phyloP scores from a whole-genome alignment of 2,329 filamentous ascomycete species.

The Colletotrichum sansevieriae region DNA sequence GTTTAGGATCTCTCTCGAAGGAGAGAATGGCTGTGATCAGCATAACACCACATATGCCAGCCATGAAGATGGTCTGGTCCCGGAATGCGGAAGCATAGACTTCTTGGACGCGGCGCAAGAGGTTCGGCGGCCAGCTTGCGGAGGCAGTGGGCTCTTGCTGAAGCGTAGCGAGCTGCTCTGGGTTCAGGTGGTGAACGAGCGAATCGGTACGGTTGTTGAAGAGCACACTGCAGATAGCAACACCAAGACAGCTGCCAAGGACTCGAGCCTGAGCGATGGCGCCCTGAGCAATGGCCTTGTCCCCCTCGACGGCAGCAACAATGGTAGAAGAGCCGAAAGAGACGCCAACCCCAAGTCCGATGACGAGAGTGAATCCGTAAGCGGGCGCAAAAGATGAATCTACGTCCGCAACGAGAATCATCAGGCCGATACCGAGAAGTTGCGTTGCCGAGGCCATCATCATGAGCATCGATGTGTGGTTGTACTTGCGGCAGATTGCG shows the following conservation, averaged over 20 bases:
- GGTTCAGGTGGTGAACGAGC: constrained; percentile 53
- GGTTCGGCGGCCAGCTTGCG: constrained; percentile 50
- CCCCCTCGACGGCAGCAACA: constrained; percentile 66
- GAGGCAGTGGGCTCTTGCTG: constrained; percentile 59
- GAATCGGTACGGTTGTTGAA: constrained; percentile 62
- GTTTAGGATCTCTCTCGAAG: constrained; percentile 57
- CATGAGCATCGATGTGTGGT: constrained; percentile 66
- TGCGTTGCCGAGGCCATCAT: constrained; percentile 64
- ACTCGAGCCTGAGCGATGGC: constrained; percentile 71
- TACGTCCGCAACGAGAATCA: constrained; percentile 57
- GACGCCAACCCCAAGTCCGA: constrained; percentile 71
- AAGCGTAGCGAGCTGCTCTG: constrained; percentile 55
- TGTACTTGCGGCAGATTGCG: constrained; percentile 64
- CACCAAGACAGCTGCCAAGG: constrained; percentile 70
- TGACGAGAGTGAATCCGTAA: constrained; percentile 68
- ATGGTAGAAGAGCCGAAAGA: constrained; percentile 70
- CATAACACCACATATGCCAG: constrained; percentile 58
- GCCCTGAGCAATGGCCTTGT: constrained; percentile 70
- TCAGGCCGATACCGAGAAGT: constrained; percentile 63
- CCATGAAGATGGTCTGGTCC: constrained; percentile 61
- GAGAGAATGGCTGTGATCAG: constrained; percentile 59
- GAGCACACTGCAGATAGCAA: constrained; percentile 70
- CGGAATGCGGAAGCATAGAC: constrained; percentile 62
- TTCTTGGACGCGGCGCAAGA: constrained; percentile 52
- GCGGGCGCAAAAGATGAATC: constrained; percentile 54